Evolutionary conservation across 257 asterid genomes (phyloP).

Genomic region (Solanum tarijense): DNA sequence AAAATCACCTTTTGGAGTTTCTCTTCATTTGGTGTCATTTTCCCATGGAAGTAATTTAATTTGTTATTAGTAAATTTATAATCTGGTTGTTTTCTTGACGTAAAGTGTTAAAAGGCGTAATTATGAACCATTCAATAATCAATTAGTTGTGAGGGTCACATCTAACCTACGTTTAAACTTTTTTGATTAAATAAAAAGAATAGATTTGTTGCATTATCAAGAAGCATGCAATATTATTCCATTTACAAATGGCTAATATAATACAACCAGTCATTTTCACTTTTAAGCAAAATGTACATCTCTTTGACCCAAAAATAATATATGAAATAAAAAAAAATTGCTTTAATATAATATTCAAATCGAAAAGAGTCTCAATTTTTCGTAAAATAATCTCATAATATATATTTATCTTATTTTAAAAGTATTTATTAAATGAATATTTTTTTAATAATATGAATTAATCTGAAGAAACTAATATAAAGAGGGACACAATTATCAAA

Average conservation of each 20-base stretch:
- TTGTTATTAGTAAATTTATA: neutral
- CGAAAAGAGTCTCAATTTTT: neutral
- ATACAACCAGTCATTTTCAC: neutral
- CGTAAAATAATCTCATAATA: neutral
- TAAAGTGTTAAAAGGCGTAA: neutral
- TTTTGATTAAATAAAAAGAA: neutral
- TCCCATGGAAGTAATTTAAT: neutral
- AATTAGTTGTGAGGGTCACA: neutral
- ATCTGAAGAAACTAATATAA: neutral
- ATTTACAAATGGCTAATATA: neutral
- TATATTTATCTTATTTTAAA: no score
- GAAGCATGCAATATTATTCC: neutral
- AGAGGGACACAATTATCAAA: neutral
- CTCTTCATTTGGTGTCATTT: neutral
- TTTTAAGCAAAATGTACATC: neutral
- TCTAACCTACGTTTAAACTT: neutral
- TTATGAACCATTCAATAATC: neutral
- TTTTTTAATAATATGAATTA: neutral
- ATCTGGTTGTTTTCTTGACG: neutral
- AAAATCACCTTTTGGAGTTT: neutral
- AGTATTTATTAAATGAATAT: no score
- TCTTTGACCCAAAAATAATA: neutral
- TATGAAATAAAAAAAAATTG: neutral
- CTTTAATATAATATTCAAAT: neutral
- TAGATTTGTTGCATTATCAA: neutral